These are phyloP conservation scores for Glycine latifolia DNA, from an alignment of 306 rosid genomes.

Conservation along the genomic window DNA sequence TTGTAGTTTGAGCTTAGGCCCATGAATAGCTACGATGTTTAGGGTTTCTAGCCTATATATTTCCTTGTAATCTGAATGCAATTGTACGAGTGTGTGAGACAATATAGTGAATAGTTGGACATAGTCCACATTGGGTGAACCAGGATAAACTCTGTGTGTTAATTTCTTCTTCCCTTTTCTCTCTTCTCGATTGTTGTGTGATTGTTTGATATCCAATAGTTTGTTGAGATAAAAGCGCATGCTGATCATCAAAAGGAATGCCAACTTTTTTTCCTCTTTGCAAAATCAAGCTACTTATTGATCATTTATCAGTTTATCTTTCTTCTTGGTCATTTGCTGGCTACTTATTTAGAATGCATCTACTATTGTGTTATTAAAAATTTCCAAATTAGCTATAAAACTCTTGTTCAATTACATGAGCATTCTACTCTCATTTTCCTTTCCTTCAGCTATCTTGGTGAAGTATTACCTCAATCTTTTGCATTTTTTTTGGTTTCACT, in stretches of 20 bases:
- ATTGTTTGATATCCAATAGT: too few relatives aligned
- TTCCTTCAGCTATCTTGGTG: not conserved
- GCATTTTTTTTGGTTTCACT: not conserved
- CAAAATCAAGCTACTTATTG: not conserved
- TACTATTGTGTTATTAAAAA: not conserved
- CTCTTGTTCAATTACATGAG: not conserved
- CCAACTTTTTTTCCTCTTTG: too few relatives aligned
- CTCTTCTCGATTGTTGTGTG: too few relatives aligned
- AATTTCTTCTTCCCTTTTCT: too few relatives aligned
- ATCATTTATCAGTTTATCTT: not conserved
- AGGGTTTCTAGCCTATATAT: too few relatives aligned
- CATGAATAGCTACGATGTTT: too few relatives aligned
- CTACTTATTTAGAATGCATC: not conserved
- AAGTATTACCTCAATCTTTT: slow-evolving; percentile 7
- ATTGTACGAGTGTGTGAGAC: too few relatives aligned
- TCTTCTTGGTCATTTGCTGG: not conserved
- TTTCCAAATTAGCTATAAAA: not conserved
- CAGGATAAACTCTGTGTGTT: too few relatives aligned
- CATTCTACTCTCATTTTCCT: not conserved
- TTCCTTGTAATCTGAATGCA: too few relatives aligned
- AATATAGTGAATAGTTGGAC: too few relatives aligned
- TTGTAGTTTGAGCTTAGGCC: too few relatives aligned
- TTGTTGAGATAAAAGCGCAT: not conserved
- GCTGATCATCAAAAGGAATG: not conserved
- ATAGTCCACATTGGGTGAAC: too few relatives aligned